phyloP scores from a whole-genome alignment of 495 filamentous ascomycete genomes.

The Penicillium ucsense region DNA sequence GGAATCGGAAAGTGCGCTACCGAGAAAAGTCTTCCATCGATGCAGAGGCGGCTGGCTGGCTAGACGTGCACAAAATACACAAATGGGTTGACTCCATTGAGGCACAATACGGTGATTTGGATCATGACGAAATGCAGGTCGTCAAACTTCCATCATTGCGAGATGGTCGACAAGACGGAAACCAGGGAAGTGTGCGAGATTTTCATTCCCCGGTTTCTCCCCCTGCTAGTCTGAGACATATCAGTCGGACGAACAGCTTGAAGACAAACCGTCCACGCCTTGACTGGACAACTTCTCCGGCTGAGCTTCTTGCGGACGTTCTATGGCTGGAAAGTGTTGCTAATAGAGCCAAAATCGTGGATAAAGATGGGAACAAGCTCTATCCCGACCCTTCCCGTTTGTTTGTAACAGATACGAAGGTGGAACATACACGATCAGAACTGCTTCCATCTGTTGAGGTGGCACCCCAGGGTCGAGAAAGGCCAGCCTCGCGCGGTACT shows the following conservation, averaged over 20 bases:
- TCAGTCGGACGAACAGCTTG: constrained; percentile 26
- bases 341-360: constrained; percentile 67
- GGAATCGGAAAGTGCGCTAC: constrained; percentile 71
- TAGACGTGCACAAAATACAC: constrained; percentile 56
- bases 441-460: constrained; percentile 7
- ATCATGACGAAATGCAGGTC: constrained; percentile 38
- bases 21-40: constrained; percentile 62
- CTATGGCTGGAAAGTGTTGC: constrained; percentile 73
- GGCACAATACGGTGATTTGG: constrained; percentile 28
- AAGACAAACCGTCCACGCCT: constrained; percentile 56
- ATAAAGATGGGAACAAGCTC: constrained; percentile 59
- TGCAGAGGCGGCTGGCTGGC: constrained; percentile 64
- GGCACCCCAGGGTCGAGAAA: constrained; percentile 7
- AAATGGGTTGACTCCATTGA: constrained; percentile 67
- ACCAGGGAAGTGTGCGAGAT: constrained; percentile 13
- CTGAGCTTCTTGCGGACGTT: constrained; percentile 74
- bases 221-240: constrained; percentile 23
- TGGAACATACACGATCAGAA: constrained; percentile 8
- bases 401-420: constrained; percentile 8
- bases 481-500: constrained; percentile 16
- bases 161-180: constrained; percentile 12
- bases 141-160: constrained; percentile 48
- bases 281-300: constrained; percentile 72
- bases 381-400: constrained; percentile 40
- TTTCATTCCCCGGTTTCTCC: constrained; percentile 22